Percentiles rank a stretch among this genome's conserved stretches.
phyloP scores from a whole-genome alignment of 306 rosid genomes.

The Cucumis cinereus region DNA sequence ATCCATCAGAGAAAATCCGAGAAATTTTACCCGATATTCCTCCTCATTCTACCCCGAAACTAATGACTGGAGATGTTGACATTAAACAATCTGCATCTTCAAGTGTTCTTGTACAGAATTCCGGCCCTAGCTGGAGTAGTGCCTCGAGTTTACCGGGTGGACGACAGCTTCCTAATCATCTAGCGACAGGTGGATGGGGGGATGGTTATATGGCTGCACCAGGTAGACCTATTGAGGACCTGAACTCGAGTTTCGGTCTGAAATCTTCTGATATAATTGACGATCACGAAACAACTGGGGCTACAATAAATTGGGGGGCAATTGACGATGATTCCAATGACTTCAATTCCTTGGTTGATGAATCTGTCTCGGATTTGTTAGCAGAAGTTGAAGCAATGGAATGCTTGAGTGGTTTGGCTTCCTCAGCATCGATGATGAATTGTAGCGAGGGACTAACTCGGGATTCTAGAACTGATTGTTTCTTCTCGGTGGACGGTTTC shows the following conservation, averaged over 20 bases:
- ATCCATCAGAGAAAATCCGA: slow-evolving; percentile 18
- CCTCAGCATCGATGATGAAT: slow-evolving; percentile 53
- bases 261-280: slow-evolving; percentile 24
- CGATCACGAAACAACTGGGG: slow-evolving; percentile 25
- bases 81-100: slow-evolving; percentile 25
- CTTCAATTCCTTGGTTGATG: slow-evolving; percentile 49
- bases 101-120: slow-evolving; percentile 27
- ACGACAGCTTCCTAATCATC: slow-evolving; percentile 18
- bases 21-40: slow-evolving; percentile 19
- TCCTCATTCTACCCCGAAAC: slow-evolving; percentile 14
- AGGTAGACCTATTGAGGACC: slow-evolving; percentile 38
- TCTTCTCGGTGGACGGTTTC: slow-evolving; percentile 51
- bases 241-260: slow-evolving; percentile 42
- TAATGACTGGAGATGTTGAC: slow-evolving; percentile 10
- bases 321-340: slow-evolving; percentile 54
- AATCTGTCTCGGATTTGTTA: slow-evolving; percentile 89
- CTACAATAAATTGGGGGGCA: slow-evolving; percentile 59
- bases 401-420: slow-evolving; percentile 67
- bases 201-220: slow-evolving; percentile 25
- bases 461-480: slow-evolving; percentile 59
- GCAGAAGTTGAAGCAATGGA: slow-evolving; percentile 99
- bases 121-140: slow-evolving; percentile 47
- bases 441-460: slow-evolving; percentile 47
- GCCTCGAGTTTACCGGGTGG: slow-evolving; percentile 38
- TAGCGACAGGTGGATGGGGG: slow-evolving; percentile 26